A percentile compares a stretch with the other conserved stretches of the same genome.
Conservation (phyloP, 139 green algal species). For the Coccomyxa sp. region DNA sequence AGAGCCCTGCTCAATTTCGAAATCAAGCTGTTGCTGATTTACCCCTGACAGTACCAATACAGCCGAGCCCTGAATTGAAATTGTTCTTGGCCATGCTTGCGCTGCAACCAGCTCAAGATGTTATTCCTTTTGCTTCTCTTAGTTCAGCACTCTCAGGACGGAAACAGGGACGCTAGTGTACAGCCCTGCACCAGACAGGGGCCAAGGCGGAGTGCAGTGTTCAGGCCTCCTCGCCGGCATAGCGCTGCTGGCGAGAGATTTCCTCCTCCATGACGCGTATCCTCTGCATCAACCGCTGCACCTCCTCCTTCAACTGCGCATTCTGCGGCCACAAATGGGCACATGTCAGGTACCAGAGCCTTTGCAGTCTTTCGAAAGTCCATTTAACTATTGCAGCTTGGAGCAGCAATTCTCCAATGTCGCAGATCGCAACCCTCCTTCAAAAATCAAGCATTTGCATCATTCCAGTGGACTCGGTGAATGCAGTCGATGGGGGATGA, state of each 20-base stretch:
- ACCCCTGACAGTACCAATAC: no score
- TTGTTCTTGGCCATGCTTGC: no score
- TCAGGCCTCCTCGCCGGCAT: no score
- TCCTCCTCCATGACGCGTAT: constrained; percentile 33
- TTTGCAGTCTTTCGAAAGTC: not conserved
- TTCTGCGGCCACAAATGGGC: constrained; percentile 20
- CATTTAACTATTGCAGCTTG: not conserved
- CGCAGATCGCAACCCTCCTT: not conserved
- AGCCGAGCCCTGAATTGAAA: no score
- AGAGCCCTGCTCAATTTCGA: no score
- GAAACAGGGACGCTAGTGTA: no score
- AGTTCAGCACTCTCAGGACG: no score
- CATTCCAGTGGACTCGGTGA: not conserved
- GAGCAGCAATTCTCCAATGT: not conserved
- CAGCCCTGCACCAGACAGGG: no score
- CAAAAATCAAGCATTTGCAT: not conserved
- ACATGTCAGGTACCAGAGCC: not conserved
- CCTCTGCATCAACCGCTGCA: constrained; percentile 39
- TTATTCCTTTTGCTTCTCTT: no score
- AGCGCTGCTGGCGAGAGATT: constrained; percentile 1
- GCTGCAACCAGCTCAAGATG: no score
- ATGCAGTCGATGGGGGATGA: not conserved
- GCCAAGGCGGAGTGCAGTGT: no score
- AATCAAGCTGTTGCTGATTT: no score
- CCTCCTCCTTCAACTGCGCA: constrained; percentile 47